Base-by-base conservation (phyloP, 768 basidiomycete genomes). In the Daedalea quercina region DNA sequence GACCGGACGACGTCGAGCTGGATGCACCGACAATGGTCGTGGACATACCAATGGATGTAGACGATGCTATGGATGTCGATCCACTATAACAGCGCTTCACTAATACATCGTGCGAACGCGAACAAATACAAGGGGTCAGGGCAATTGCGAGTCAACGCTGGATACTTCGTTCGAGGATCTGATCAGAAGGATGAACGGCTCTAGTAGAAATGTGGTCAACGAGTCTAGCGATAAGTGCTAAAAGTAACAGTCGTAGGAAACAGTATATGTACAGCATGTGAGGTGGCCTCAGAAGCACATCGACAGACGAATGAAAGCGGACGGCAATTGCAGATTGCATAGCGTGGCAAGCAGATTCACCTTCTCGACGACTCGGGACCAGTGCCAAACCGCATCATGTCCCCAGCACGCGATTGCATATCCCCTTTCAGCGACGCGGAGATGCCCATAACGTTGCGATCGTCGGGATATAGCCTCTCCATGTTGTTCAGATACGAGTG, bases 401-500 rank as follows among this genome's bases (percentile, higher is more conserved):
- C 59, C 47, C 51, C 45, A 1, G 52, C 51, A 9, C 58, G 45
- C 1, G 53, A 28, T 49, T 55, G 56, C 46, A 60, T n/a, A 43
- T 60, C 56, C 48, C 56, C 55, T 31, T 60, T 60, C 48, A 60
- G 57, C 22, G 56, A 54, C 42, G 54, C 56, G 12, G 56, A 54
- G 17, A 60, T 53, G 54, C 53, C 57, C 44, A 60, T 44, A 24
- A 60, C 59, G 35, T 22, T 40, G 12, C 47, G 51, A 1, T 60
- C 59, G 41, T 37, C 44, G 31, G 44, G 23, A 45, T 68, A 68
- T n/a, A 68, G 50, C 23, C 63, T 58, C 33, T 68, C 63, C 3
- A 61, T 49, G n/a, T 62, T 57, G 60, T 72, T 73, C 40, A 82
- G 57, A 54, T 76, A 73, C 2, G 78, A 75, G 60, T 84, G 82